Evolutionary conservation across 345 rosid species (phyloP), one percentile per base, ranked within the genome.

Genomic region (Aegle marmelos): DNA sequence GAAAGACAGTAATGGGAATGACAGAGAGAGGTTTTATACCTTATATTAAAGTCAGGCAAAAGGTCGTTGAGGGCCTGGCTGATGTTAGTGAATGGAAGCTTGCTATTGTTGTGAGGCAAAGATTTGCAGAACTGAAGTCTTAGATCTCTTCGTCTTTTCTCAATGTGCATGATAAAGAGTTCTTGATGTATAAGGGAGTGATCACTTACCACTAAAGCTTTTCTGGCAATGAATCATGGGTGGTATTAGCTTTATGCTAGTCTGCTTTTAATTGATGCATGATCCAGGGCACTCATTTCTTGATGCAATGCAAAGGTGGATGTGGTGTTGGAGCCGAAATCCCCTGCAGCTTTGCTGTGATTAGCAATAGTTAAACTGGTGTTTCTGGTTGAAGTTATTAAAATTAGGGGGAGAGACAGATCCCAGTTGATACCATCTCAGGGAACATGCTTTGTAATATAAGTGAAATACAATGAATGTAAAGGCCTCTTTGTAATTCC

Each of bases 11-110:
- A 64, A 85, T 87, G 89, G 73, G 75, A 74, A 94, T 94, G 98
- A 85, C 97, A 14, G 89, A 83, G 59, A 93, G 78, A 78, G 94
- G 93, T 75, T 94, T 90, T 78, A 88, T 94, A 85, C 98, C 98
- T 33, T 89, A 86, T 83, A 87, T 93, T 37, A 87, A 78, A 81
- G 86, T 85, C 54, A 87, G 98, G 88, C 94, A 85, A 68, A 93
- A 90, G 85, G 86, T 94, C 68, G 86, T 93, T 6, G 90, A 91
- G 72, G 90, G 92, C 54, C 81, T 94, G 75, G 86, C 83, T 76
- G 67, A 69, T 72, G 80, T 83, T 7, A 89, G 89, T 68, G 97
- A 93, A 80, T 88, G 87, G 87, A 84, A 87, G 66, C 88, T 93
- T 75, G 94, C 96, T 60, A 84, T 81, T 83, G 82, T 81, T 50